These are phyloP conservation scores for Fusarium sp. DNA, from an alignment of 2,329 filamentous ascomycete species.

Conservation along the genomic window DNA sequence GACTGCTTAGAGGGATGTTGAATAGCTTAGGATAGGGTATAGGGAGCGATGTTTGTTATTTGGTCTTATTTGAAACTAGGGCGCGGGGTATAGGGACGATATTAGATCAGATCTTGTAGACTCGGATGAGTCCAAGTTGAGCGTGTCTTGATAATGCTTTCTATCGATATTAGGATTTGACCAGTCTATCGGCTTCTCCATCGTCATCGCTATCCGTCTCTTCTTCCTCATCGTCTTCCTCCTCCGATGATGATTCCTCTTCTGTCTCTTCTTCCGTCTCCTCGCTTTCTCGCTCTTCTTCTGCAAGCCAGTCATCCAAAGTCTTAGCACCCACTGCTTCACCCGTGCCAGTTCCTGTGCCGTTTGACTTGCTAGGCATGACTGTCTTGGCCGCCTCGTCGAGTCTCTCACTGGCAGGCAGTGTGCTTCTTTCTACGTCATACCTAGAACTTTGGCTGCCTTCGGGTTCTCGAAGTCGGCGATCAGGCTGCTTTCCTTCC, in stretches of 20 bases:
- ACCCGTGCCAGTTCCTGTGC: constrained; percentile 57
- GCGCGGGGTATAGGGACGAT: background rate
- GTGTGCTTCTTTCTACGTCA: constrained; percentile 45
- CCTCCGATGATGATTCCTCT: constrained; percentile 57
- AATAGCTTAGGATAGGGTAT: background rate
- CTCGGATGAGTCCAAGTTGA: constrained; percentile 12
- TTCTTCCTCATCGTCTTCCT: constrained; percentile 59
- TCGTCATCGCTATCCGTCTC: constrained; percentile 60
- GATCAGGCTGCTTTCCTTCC: constrained; percentile 81
- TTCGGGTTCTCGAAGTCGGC: constrained; percentile 72
- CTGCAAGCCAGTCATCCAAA: constrained; percentile 91
- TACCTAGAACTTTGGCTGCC: constrained; percentile 44
- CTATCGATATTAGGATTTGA: constrained; percentile 48
- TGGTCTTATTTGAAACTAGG: background rate
- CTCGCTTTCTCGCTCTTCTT: constrained; percentile 69
- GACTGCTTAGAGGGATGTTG: constrained; percentile 12
- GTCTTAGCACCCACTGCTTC: constrained; percentile 75
- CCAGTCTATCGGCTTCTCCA: constrained; percentile 55
- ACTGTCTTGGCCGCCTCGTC: constrained; percentile 61
- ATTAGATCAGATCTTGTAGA: constrained; percentile 19
- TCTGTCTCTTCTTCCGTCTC: constrained; percentile 63
- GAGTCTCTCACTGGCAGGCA: constrained; percentile 70
- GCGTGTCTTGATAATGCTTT: constrained; percentile 16
- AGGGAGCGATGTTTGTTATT: background rate
- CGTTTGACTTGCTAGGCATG: constrained; percentile 60